A percentile compares a stretch with the other conserved stretches of the same genome.
These are phyloP conservation scores for Zopfia rhizophila DNA, from an alignment of 2,329 filamentous ascomycete species.

Conservation along the genomic window DNA sequence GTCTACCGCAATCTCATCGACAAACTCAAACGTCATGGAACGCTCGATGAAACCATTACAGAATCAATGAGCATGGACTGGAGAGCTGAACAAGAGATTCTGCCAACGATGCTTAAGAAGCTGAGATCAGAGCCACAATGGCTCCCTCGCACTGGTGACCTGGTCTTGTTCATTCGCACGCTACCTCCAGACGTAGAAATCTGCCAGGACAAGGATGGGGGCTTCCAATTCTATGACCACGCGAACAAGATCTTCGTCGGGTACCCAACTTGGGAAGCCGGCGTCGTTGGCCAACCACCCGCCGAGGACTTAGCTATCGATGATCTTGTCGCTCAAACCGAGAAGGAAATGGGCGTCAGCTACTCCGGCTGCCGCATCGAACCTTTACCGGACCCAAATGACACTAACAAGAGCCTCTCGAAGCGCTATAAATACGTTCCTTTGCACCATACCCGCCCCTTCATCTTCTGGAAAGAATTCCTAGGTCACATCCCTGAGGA, in stretches of 20 bases:
- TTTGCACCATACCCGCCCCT: conserved; percentile 64
- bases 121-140: conserved; percentile 60
- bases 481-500: conserved; percentile 53
- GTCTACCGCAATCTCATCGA: conserved; percentile 62
- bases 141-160: conserved; percentile 65
- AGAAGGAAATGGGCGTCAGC: conserved; percentile 56
- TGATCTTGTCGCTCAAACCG: conserved; percentile 57
- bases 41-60: conserved; percentile 57
- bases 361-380: conserved; percentile 68
- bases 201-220: conserved; percentile 35
- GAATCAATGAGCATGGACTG: conserved; percentile 67
- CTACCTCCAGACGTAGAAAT: conserved; percentile 41
- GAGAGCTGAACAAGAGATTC: conserved; percentile 59
- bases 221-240: conserved; percentile 38
- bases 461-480: conserved; percentile 64
- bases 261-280: conserved; percentile 65
- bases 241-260: conserved; percentile 42
- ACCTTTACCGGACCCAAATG: conserved; percentile 63
- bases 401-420: conserved; percentile 61
- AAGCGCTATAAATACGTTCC: conserved; percentile 66
- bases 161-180: conserved; percentile 63
- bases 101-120: conserved; percentile 55
- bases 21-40: conserved; percentile 55
- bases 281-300: conserved; percentile 64
- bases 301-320: conserved; percentile 53